Evolutionary conservation across 2,329 filamentous ascomycete genomes (phyloP), one percentile per base, ranked within the genome.

Genomic region (Nothopassalora personata): DNA sequence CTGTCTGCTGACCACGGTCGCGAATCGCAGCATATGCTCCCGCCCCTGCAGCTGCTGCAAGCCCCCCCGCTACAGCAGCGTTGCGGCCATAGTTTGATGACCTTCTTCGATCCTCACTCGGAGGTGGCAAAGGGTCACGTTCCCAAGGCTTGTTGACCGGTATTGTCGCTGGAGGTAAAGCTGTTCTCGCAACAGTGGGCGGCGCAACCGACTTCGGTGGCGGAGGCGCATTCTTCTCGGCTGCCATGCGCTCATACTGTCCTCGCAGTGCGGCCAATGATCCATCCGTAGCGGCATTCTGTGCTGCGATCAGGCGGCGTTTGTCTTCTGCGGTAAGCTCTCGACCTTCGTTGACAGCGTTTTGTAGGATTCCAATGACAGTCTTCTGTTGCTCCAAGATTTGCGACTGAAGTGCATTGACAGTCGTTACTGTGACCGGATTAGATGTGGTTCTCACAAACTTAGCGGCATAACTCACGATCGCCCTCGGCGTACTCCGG

Each of bases 371-470:
- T 34, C 68, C 68, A 60, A 78, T 77, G 57, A 78, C 76, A 10
- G 75, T 76, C 46, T 77, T 74, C 57, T 78, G 75, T 18, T 77
- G 71, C 10, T 70, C 64, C 50, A 77, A 76, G 61, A 77, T 73
- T 56, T 77, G 75, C 10, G 72, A 72, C 63, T 77, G 75, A 30
- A 77, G 71, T 54, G 72, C 70, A 60, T 77, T 77, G 57, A 77
- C 73, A 3, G 75, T 75, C 27, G 75, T 68, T 18, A 72, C 74
- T 76, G 57, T 4, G 27, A n/a, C 30, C 36, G 9, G 45, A 55
- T 69, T 54, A 68, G 65, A 27, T 39, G 34, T 48, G 51, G 3
- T 23, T 30, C 23, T 28, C 5, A 3, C 18, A 36, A 28, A 19
- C 43, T n/a, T 5, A 9, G 30, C 11, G 34, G 30, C 15, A 19